Conservation (phyloP, 768 basidiomycete genomes). For the Phanerochaete carnosa region DNA sequence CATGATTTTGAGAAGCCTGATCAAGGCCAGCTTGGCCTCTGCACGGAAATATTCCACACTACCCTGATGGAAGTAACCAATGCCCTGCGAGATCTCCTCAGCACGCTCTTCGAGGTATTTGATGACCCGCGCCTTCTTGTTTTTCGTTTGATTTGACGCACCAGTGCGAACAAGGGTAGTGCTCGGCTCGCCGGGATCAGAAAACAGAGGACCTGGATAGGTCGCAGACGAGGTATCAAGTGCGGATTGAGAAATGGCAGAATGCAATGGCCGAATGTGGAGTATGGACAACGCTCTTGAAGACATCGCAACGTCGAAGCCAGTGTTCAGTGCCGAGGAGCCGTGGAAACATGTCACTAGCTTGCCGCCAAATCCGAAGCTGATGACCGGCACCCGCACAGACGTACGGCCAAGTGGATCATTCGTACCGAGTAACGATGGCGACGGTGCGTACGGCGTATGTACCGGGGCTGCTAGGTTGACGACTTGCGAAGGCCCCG, state of each 20-base stretch:
- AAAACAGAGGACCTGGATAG: constrained; percentile 88
- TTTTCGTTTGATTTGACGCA: constrained; percentile 60
- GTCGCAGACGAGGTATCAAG: constrained; percentile 48
- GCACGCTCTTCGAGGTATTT: constrained; percentile 75
- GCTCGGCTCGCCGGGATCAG: constrained; percentile 64
- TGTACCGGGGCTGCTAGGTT: constrained; percentile 35
- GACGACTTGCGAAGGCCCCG: constrained; percentile 16
- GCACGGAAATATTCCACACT: constrained; percentile 52
- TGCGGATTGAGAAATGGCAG: constrained; percentile 65
- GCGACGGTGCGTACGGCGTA: constrained; percentile 76
- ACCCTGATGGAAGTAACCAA: constrained; percentile 61
- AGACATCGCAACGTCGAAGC: constrained; percentile 75
- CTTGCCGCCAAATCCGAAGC: constrained; percentile 94
- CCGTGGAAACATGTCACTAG: constrained; percentile 87
- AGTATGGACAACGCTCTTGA: constrained; percentile 68
- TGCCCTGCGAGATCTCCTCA: constrained; percentile 73
- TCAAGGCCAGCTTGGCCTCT: constrained; percentile 74
- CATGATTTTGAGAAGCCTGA: constrained; percentile 74
- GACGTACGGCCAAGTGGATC: constrained; percentile 77
- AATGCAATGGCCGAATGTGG: constrained; percentile 62
- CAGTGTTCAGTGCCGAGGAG: constrained; percentile 58
- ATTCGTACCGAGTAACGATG: constrained; percentile 77
- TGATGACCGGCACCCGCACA: constrained; percentile 73
- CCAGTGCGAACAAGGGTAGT: constrained; percentile 67
- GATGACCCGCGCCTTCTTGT: constrained; percentile 76